Evolutionary conservation across 345 rosid genomes (phyloP).

Genomic region (Gossypium anomalum): DNA sequence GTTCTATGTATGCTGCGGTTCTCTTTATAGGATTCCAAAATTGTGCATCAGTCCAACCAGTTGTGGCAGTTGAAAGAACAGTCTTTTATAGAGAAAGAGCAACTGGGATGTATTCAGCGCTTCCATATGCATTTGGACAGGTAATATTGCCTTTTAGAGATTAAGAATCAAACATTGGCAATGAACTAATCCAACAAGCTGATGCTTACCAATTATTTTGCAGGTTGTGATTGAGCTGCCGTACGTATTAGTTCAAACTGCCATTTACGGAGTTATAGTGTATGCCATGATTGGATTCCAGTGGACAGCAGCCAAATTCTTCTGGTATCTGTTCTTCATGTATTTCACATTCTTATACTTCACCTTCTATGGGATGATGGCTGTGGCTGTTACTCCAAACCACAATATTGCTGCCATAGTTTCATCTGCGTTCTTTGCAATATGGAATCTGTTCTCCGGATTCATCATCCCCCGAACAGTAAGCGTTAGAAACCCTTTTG

Average conservation of each 20-base stretch:
- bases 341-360: slow-evolving; percentile 57
- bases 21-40: slow-evolving; percentile 61
- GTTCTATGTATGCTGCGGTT: slow-evolving; percentile 61
- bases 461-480: slow-evolving; percentile 51
- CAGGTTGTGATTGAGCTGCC: slow-evolving; percentile 59
- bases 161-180: background rate
- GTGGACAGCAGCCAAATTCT: slow-evolving; percentile 42
- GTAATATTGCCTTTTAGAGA: slow-evolving; percentile 20
- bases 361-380: slow-evolving; percentile 65
- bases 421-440: slow-evolving; percentile 38
- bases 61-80: slow-evolving; percentile 61
- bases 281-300: slow-evolving; percentile 62
- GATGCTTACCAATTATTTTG: background rate
- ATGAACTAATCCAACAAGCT: background rate
- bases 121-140: slow-evolving; percentile 70
- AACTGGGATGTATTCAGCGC: slow-evolving; percentile 65
- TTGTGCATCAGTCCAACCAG: slow-evolving; percentile 47
- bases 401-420: slow-evolving; percentile 47
- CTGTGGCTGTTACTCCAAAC: slow-evolving; percentile 57
- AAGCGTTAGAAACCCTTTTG: background rate
- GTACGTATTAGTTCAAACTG: slow-evolving; percentile 40
- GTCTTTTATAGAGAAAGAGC: slow-evolving; percentile 67
- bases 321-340: slow-evolving; percentile 61
- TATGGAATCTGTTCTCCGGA: slow-evolving; percentile 69
- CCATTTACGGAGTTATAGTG: slow-evolving; percentile 47